Evolutionary conservation across 2,329 filamentous ascomycete species (phyloP), one percentile per base, ranked within the genome.

Genomic region (Pseudomassariella vexata): DNA sequence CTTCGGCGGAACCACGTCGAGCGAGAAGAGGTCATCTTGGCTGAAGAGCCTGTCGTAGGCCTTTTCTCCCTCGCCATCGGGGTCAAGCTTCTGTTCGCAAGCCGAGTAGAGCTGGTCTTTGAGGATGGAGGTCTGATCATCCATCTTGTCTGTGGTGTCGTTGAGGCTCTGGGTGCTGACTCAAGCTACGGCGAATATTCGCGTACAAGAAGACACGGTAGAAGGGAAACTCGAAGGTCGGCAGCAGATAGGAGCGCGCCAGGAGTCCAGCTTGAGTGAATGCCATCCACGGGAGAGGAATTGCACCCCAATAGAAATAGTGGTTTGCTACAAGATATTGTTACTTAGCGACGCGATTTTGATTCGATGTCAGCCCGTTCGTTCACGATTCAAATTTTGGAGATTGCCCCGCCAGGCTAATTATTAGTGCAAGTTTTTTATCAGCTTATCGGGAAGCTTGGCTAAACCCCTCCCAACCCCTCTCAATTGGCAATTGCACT

Each of bases 21-120:
- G 63, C 17, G 65, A 66, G 36, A 75, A 56, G 23, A 82, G 59
- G 43, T 79, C 74, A 21, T 70, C 63, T 49, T 81, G 76, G 9
- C 65, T 68, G 53, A 79, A 79, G 30, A 74, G 55, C 28, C 62
- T 61, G 24, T 62, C 56, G 4, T 49, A 52, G 30, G 73, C 56
- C 27, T 62, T 62, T 22, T 63, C 57, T 4, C 49, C 48, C 38
- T 64, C 59, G 38, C 65, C 64, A 30, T 40, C 48, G 30, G n/a
- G n/a, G n/a, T n/a, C n/a, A n/a, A 48, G 46, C 12, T 65, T 62
- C 39, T 72, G 66, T 43, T 62, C 62, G 45, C 70, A 73, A 19
- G 66, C 64, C 29, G 74, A 66, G 56, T 78, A 79, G 24, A 79
- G 66, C 10, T 66, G 62, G 42, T 72, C 60, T 49, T 78, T 77